phyloP scores from a whole-genome alignment of 1,139 yeast genomes.

The Blastobotrys indianensis region DNA sequence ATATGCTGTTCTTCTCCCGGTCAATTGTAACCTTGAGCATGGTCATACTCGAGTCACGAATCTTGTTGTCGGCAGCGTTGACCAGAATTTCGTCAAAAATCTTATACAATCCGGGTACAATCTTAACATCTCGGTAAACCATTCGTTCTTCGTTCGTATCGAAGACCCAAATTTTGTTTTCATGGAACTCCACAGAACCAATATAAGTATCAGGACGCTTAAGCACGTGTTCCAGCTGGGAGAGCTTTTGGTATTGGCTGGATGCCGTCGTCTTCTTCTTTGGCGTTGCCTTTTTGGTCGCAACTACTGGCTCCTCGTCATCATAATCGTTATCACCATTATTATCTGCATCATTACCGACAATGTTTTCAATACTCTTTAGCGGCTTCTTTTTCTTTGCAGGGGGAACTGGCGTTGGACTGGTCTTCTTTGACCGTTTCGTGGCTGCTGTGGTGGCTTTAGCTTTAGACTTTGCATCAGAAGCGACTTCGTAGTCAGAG shows the following conservation, averaged over 20 bases:
- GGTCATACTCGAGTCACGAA: slow-evolving; percentile 88
- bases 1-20: slow-evolving; percentile 65
- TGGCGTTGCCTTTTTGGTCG: slow-evolving; percentile 5
- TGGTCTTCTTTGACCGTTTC: slow-evolving; percentile 13
- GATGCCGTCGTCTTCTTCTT: slow-evolving; percentile 45
- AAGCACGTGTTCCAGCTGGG: slow-evolving; percentile 92
- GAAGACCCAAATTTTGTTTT: slow-evolving; percentile 79
- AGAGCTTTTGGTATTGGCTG: slow-evolving; percentile 84
- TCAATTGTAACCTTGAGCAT: slow-evolving; percentile 75
- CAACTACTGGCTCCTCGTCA: neutral
- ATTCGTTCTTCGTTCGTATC: slow-evolving; percentile 66
- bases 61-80: slow-evolving; percentile 97
- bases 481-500: slow-evolving; percentile 21
- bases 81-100: slow-evolving; percentile 96
- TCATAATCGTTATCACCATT: slow-evolving; percentile 2
- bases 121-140: slow-evolving; percentile 56
- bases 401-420: slow-evolving; percentile 11
- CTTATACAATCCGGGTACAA: slow-evolving; percentile 94
- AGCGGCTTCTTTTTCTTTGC: slow-evolving; percentile 13
- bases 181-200: slow-evolving; percentile 85
- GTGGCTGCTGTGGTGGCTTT: slow-evolving; percentile 14
- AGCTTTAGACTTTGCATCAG: slow-evolving; percentile 8
- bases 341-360: neutral
- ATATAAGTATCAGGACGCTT: slow-evolving; percentile 97
- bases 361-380: neutral